A percentile compares a stretch with the other conserved stretches of the same genome.
phyloP scores from a whole-genome alignment of 169 alveolate species.

The Besnoitia besnoiti region DNA sequence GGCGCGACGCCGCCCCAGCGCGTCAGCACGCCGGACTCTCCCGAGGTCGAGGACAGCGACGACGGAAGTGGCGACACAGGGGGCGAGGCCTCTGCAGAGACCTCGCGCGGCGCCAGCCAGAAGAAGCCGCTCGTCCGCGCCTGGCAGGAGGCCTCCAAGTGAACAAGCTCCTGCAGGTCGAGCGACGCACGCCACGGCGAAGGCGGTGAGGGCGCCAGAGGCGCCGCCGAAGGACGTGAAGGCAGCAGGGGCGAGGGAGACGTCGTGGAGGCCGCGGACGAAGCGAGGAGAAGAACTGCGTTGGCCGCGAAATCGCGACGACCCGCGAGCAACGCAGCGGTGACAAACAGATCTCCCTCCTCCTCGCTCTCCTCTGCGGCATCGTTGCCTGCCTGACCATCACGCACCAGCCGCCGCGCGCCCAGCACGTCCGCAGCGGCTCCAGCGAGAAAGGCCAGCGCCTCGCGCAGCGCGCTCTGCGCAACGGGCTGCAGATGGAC shows the following conservation, averaged over 20 bases:
- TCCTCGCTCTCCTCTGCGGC: too few species aligned
- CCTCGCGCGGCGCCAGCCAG: background rate
- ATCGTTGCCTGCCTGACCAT: too few species aligned
- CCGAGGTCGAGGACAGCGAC: background rate
- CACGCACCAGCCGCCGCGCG: too few species aligned
- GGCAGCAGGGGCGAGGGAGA: background rate
- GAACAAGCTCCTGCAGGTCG: background rate
- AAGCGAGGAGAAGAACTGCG: too few species aligned
- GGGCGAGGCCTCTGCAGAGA: background rate
- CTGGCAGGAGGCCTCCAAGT: background rate
- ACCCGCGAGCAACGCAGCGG: too few species aligned
- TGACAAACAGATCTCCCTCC: too few species aligned
- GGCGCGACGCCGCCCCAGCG: slow-evolving; percentile 41
- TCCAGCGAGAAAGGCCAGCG: too few species aligned
- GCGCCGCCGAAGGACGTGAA: background rate
- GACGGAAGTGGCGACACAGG: too few species aligned
- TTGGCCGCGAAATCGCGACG: too few species aligned
- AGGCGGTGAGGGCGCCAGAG: background rate
- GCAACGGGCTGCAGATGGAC: too few species aligned
- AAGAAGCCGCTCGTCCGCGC: background rate
- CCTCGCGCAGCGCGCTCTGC: too few species aligned
- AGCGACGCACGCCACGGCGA: background rate
- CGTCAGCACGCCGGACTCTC: background rate
- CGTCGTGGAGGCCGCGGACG: background rate
- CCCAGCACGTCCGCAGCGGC: too few species aligned